Evolutionary conservation across 2,329 filamentous ascomycete genomes (phyloP).

Genomic region (Fusarium penzigii): DNA sequence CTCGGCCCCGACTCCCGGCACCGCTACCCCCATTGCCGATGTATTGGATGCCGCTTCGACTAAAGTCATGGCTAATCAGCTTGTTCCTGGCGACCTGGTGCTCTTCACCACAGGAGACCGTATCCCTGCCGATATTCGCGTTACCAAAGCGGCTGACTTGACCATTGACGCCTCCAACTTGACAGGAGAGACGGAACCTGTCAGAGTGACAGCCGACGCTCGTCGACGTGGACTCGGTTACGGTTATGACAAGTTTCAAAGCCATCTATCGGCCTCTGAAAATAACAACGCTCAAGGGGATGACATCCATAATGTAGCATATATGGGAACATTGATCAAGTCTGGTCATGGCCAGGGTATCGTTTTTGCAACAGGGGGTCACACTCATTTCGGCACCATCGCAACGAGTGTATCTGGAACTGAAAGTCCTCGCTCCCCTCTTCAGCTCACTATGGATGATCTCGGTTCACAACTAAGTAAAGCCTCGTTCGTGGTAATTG

Average conservation of each 20-base stretch:
- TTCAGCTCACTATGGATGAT: slow-evolving; percentile 97
- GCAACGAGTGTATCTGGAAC: slow-evolving; percentile 93
- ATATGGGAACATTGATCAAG: slow-evolving; percentile 95
- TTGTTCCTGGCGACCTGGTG: slow-evolving; percentile 91
- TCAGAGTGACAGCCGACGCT: slow-evolving; percentile 72
- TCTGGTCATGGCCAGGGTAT: slow-evolving; percentile 95
- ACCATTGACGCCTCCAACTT: slow-evolving; percentile 96
- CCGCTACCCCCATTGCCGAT: slow-evolving; percentile 61
- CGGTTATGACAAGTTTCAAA: slow-evolving; percentile 32
- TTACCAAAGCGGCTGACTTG: slow-evolving; percentile 85
- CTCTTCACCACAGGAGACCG: slow-evolving; percentile 94
- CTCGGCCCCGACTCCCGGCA: slow-evolving; percentile 43
- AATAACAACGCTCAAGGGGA: slow-evolving; percentile 65
- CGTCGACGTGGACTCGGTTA: slow-evolving; percentile 34
- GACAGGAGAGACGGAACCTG: slow-evolving; percentile 94
- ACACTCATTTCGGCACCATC: slow-evolving; percentile 95
- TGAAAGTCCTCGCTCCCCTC: slow-evolving; percentile 88
- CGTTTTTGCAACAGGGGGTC: slow-evolving; percentile 92
- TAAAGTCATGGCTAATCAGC: slow-evolving; percentile 81
- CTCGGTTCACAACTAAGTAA: slow-evolving; percentile 95
- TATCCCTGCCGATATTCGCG: slow-evolving; percentile 92
- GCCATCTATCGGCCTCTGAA: slow-evolving; percentile 40
- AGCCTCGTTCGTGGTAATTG: slow-evolving; percentile 93
- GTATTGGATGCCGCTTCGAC: slow-evolving; percentile 71
- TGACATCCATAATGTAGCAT: slow-evolving; percentile 87